Evolutionary conservation across 148 eudicot genomes (phyloP), one percentile per base, ranked within the genome.

Genomic region (Pouteria glomerata): DNA sequence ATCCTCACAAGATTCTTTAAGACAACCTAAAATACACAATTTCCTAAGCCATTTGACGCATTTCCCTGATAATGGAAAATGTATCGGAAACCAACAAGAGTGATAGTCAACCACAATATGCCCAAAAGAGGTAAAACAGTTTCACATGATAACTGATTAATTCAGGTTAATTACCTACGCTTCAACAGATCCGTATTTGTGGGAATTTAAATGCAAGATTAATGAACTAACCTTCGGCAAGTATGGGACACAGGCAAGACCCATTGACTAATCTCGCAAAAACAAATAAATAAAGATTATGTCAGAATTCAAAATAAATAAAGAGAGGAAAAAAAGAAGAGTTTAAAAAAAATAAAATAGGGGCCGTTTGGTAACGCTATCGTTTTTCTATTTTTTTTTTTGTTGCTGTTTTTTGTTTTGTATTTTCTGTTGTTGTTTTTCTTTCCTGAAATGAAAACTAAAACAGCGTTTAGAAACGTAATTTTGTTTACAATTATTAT

Each of bases 191-290:
- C 50, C 47, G 52, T 41, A 41, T 70, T 24, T 37, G 69, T 10
- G 35, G 16, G 66, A 47, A 52, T 23, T 51, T 24, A 73, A 24
- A n/a, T 62, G 34, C 19, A 31, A 73, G 30, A 68, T 21, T 69
- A 65, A 44, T 30, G 45, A 31, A 84, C 97, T 83, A 70, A 95
- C 97, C 99, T 91, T 95, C 31, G 86, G 96, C 83, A 95, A 82
- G 84, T 91, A 95, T 34, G 96, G 97, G 48, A 95, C 96, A 70
- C 97, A 95, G 47, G 90, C 97, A 73, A 95, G 99, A 67, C 96
- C 93, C 99, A 95, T 91, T 37, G 97, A 86, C 99, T 95, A 69
- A 68, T 68, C 80, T 85, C 82, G 80, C 82, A 75, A 75, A 79
- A 79, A 68, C 24, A 63, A 70, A 72, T 23, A 1, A 63, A 63